Percentiles rank a stretch among this genome's conserved stretches.
These are phyloP conservation scores for Hypholoma fasciculare DNA, from an alignment of 768 basidiomycete genomes.

Conservation along the genomic window DNA sequence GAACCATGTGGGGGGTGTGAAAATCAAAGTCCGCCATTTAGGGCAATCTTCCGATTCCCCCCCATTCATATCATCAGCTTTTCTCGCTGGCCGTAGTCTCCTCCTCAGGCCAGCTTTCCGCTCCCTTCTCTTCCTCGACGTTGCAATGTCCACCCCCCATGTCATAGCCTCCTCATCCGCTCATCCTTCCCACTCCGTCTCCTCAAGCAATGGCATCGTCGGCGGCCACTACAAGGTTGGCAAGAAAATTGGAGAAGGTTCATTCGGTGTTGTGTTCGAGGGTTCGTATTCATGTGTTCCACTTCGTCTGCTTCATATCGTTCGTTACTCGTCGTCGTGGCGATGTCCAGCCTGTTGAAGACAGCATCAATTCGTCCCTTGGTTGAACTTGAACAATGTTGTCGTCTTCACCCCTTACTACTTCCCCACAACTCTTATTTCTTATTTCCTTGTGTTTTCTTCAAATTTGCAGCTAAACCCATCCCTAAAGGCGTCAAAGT, in stretches of 20 bases:
- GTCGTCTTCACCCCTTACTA: not conserved
- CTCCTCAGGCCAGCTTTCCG: conserved; percentile 13
- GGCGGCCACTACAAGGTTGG: conserved; percentile 87
- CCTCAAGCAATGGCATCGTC: conserved; percentile 72
- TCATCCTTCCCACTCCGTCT: conserved; percentile 64
- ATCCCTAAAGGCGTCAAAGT: conserved; percentile 74
- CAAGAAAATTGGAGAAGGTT: conserved; percentile 98
- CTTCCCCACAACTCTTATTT: not conserved
- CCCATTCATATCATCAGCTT: conserved; percentile 19
- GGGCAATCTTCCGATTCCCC: conserved; percentile 25
- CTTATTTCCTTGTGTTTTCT: not conserved
- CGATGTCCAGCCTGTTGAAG: conserved; percentile 3
- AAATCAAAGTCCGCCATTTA: conserved; percentile 24
- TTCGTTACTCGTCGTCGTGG: not conserved
- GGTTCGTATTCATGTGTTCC: conserved; percentile 45
- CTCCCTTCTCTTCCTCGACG: conserved; percentile 4
- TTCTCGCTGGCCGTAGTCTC: conserved; percentile 21
- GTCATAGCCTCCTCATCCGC: conserved; percentile 80
- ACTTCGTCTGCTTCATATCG: not conserved
- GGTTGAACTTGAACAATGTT: not conserved
- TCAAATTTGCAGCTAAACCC: not conserved
- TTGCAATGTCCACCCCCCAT: conserved; percentile 76
- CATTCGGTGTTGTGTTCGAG: conserved; percentile 98
- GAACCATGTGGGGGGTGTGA: conserved; percentile 24
- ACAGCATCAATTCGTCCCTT: not conserved